Evolutionary conservation across 2,329 filamentous ascomycete species (phyloP), one percentile per base, ranked within the genome.

Genomic region (Aureobasidium sp.): DNA sequence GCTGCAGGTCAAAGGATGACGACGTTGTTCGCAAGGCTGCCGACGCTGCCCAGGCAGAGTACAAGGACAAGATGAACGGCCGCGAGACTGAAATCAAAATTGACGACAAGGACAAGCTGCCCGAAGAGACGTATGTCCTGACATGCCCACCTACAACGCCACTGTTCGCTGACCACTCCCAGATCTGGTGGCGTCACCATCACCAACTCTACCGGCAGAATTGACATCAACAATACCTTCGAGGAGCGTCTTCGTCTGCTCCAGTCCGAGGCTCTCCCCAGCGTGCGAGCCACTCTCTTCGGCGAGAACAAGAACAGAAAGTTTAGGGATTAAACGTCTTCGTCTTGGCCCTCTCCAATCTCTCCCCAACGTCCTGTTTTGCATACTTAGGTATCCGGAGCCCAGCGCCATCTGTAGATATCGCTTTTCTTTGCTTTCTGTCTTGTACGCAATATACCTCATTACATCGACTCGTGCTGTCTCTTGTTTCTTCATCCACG

Each of bases 181-280:
- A 97, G 94, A 69, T 82, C 91, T 62, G 94, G 94, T 63, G 94
- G 94, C 69, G 81, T 95, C 61, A 74, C 83, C 61, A 85, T 99
- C 65, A 77, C 95, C 60, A 90, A 92, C 65, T 87, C 88, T 67
- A 81, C 81, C 65, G 94, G 94, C 73, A 96, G 93, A 82, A 97
- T 99, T 73, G 91, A 96, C 70, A 93, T 99, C 75, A 92, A 96
- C 83, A 97, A 99, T 80, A 97, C 94, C 60, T 89, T 97, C 67
- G 94, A 97, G 73, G 89, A 95, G 73, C 86, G 94, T 66, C 80
- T 99, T 75, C 84, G 83, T 70, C 81, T 97, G 63, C 84, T 97
- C 65, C 88, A 96, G 77, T 86, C 87, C 61, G 88, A 89, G 67
- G 89, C 90, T 55, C 83, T 96, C 61, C 94, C 94, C 15, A 85